Evolutionary conservation across 495 filamentous ascomycete species (phyloP).

Genomic region (Penicillium angulare): DNA sequence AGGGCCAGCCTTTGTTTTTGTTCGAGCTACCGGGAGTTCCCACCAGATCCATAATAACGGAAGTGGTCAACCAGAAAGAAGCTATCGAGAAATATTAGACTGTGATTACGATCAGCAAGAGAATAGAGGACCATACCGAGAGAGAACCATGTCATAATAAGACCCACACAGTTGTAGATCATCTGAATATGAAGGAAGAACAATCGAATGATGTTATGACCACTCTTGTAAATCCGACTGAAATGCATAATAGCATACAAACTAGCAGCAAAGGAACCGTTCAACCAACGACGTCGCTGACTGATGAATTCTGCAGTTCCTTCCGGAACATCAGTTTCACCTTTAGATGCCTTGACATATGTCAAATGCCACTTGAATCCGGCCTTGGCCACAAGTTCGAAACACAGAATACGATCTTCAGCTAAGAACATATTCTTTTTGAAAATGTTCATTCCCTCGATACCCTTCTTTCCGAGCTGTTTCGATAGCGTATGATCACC

Average conservation of each 20-base stretch:
- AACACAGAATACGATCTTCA: slow-evolving; percentile 98
- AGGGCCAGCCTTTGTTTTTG: slow-evolving; percentile 59
- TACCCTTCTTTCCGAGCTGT: slow-evolving; percentile 93
- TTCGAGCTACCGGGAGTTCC: slow-evolving; percentile 59
- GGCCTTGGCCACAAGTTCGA: slow-evolving; percentile 96
- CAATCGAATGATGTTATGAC: slow-evolving; percentile 93
- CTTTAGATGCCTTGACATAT: slow-evolving; percentile 97
- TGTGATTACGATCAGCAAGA: neutral
- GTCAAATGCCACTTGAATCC: slow-evolving; percentile 98
- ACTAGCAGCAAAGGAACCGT: slow-evolving; percentile 95
- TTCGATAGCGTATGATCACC: slow-evolving; percentile 97
- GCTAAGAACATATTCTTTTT: slow-evolving; percentile 99
- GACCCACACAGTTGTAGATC: slow-evolving; percentile 84
- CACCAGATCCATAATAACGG: slow-evolving; percentile 95
- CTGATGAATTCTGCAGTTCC: slow-evolving; percentile 94
- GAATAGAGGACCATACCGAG: slow-evolving; percentile 57
- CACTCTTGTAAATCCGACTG: slow-evolving; percentile 93
- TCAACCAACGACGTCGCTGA: slow-evolving; percentile 94
- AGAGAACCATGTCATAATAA: slow-evolving; percentile 93
- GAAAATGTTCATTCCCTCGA: slow-evolving; percentile 99
- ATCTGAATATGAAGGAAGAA: slow-evolving; percentile 96
- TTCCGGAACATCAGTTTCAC: slow-evolving; percentile 97
- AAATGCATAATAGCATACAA: slow-evolving; percentile 98
- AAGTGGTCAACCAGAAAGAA: slow-evolving; percentile 91
- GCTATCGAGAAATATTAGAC: slow-evolving; percentile 38